Evolutionary conservation across 1,139 yeast genomes (phyloP).

Genomic region (Arxiozyma slooffiae): DNA sequence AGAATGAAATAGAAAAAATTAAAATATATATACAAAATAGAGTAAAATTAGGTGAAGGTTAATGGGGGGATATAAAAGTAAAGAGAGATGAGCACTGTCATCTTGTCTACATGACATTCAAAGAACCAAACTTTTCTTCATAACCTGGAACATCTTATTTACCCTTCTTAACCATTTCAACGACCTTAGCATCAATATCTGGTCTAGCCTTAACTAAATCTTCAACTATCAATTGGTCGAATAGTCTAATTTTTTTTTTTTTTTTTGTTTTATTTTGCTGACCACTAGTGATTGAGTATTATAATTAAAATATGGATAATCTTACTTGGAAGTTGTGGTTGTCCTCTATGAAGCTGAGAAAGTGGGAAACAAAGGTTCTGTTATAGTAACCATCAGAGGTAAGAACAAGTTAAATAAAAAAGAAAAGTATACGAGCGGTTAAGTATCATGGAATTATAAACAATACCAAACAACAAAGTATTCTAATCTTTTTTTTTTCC

Average conservation of each 20-base stretch:
- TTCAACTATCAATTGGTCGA: conserved; percentile 91
- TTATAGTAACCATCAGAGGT: no score
- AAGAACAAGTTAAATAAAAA: no score
- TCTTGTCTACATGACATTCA: conserved; percentile 70
- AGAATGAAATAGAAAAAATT: not conserved
- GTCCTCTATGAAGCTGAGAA: not conserved
- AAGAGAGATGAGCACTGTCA: not conserved
- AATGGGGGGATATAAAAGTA: not conserved
- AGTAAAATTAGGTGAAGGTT: not conserved
- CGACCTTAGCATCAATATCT: conserved; percentile 92
- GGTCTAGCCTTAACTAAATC: conserved; percentile 94
- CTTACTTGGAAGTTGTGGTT: not conserved
- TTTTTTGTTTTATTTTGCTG: not conserved
- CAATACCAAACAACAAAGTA: no score
- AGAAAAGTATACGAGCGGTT: no score
- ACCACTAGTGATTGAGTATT: not conserved
- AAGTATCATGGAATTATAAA: no score
- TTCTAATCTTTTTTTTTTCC: no score
- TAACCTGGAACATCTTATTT: conserved; percentile 98
- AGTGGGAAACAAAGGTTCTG: not conserved
- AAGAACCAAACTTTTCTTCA: conserved; percentile 93
- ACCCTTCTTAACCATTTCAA: conserved; percentile 91
- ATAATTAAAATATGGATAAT: no score
- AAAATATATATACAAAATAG: no score
- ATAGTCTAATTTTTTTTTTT: conserved; percentile 95